Conservation (phyloP, 78 protist genomes). For the Creolimax fragrantissima region DNA sequence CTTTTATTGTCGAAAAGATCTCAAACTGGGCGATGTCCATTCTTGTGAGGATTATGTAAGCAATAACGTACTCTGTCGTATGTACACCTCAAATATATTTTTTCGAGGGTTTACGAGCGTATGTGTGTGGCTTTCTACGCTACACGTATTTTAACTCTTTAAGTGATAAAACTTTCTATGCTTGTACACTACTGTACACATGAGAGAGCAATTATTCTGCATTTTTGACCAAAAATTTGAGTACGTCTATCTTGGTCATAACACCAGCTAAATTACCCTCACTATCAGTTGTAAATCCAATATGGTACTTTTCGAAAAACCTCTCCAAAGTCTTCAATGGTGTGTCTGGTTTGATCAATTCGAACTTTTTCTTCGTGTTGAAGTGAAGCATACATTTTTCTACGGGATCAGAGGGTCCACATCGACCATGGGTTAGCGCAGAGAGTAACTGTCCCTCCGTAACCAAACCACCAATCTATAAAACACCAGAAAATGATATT, state of each 20-base stretch:
- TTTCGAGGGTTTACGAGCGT: too few relatives aligned
- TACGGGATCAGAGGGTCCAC: background rate
- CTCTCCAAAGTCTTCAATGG: background rate
- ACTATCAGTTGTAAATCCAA: background rate
- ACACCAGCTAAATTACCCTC: background rate
- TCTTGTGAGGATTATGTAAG: too few relatives aligned
- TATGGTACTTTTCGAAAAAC: background rate
- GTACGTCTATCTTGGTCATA: slow-evolving; percentile 10
- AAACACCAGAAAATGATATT: background rate
- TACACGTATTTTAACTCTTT: too few relatives aligned
- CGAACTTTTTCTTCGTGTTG: background rate
- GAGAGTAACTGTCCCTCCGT: background rate
- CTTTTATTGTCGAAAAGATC: too few relatives aligned
- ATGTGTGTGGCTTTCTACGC: too few relatives aligned
- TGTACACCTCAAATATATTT: too few relatives aligned
- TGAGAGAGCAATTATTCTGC: background rate
- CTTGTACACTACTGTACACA: too few relatives aligned
- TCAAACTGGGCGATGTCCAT: too few relatives aligned
- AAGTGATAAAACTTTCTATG: too few relatives aligned
- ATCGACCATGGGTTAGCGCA: background rate
- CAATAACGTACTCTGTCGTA: too few relatives aligned
- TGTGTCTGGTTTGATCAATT: background rate
- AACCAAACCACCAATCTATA: background rate
- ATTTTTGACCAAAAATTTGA: background rate
- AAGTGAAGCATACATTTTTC: background rate